Percentiles rank a stretch among this genome's conserved stretches.
These are phyloP conservation scores for Thermomucor indicae-seudaticae DNA, from an alignment of 371 early-diverging fungal genomes.

Conservation along the genomic window DNA sequence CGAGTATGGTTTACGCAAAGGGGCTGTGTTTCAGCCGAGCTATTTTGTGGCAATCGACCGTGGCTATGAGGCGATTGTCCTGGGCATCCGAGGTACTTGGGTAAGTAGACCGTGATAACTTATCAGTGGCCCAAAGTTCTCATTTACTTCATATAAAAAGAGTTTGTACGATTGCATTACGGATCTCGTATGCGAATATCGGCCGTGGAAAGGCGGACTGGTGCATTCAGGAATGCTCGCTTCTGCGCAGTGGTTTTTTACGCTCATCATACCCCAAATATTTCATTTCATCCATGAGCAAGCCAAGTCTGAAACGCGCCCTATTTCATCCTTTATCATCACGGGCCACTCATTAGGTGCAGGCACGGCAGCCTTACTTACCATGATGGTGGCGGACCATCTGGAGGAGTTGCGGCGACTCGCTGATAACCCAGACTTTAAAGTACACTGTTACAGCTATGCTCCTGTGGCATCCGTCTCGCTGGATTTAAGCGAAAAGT, in stretches of 20 bases:
- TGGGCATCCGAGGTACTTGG: constrained; percentile 81
- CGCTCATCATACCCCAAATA: constrained; percentile 63
- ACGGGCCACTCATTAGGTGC: constrained; percentile 82
- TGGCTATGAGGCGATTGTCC: constrained; percentile 59
- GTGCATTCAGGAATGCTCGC: constrained; percentile 80
- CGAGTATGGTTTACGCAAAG: constrained; percentile 64
- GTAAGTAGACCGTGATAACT: constrained; percentile 21
- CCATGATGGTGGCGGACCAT: constrained; percentile 74
- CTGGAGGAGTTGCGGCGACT: constrained; percentile 51
- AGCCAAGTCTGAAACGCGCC: constrained; percentile 9
- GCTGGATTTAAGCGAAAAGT: constrained; percentile 60
- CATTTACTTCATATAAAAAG: constrained; percentile 17
- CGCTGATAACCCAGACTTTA: constrained; percentile 38
- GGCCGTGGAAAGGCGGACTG: constrained; percentile 79
- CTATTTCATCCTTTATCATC: constrained; percentile 27
- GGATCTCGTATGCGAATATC: constrained; percentile 81
- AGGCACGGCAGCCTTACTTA: constrained; percentile 71
- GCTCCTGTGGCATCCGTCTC: constrained; percentile 67
- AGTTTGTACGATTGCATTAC: constrained; percentile 78
- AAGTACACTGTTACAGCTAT: constrained; percentile 45
- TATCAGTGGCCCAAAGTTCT: background rate
- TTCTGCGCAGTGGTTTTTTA: constrained; percentile 78
- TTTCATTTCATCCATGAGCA: constrained; percentile 35
- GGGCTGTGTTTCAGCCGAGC: constrained; percentile 69
- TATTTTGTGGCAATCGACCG: constrained; percentile 73